Evolutionary conservation across 2,329 filamentous ascomycete genomes (phyloP).

Genomic region (Davidsoniella eucalypti): DNA sequence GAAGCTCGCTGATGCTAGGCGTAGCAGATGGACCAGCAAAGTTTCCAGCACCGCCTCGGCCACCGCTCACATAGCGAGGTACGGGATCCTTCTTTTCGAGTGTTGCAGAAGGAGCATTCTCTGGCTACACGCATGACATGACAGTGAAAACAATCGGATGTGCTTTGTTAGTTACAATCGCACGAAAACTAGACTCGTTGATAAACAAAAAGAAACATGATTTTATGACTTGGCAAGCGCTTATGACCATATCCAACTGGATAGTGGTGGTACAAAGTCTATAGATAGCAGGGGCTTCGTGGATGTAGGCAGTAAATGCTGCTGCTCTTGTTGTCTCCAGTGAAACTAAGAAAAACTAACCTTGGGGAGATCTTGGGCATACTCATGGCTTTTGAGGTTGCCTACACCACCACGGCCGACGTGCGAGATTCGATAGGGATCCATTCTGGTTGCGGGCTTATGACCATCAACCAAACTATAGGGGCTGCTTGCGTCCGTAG

Average conservation of each 20-base stretch:
- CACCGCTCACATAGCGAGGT: slow-evolving; percentile 25
- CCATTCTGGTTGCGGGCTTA: not conserved
- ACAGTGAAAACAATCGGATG: no score
- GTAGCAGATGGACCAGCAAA: slow-evolving; percentile 29
- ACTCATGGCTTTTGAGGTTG: slow-evolving; percentile 36
- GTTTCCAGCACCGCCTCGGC: slow-evolving; percentile 48
- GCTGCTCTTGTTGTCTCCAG: no score
- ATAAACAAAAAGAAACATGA: no score
- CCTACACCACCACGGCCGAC: slow-evolving; percentile 45
- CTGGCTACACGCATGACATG: no score
- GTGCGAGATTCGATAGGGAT: slow-evolving; percentile 1
- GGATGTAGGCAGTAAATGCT: no score
- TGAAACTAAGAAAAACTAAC: slow-evolving; percentile 14
- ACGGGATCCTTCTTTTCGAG: slow-evolving; percentile 19
- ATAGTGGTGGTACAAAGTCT: no score
- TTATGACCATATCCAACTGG: no score
- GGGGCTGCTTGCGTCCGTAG: not conserved
- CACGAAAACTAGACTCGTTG: no score
- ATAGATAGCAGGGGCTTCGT: no score
- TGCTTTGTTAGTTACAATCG: not conserved
- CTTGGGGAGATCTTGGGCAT: slow-evolving; percentile 21
- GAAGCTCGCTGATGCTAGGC: slow-evolving; percentile 17
- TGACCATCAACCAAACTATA: no score
- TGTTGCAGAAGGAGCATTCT: slow-evolving; percentile 16
- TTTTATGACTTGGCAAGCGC: no score